Evolutionary conservation across 73 alveolate species (phyloP).

Genomic region (Paramecium sonneborni): DNA sequence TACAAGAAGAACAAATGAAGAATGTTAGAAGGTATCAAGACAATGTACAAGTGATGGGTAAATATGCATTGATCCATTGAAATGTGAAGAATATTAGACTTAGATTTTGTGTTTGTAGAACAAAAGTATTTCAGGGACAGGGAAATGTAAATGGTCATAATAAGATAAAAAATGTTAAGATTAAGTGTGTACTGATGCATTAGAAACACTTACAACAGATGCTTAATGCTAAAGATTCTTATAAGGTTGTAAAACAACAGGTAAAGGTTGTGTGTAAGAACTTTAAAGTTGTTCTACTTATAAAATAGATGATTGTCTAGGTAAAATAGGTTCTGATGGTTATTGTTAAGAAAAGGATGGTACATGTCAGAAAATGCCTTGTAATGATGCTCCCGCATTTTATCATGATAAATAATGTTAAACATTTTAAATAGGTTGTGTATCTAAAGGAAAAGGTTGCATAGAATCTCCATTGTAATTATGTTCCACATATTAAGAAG

Average conservation of each 20-base stretch:
- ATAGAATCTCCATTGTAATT: not conserved
- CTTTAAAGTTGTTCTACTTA: not conserved
- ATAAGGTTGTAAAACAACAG: constrained; percentile 6
- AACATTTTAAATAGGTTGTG: not conserved
- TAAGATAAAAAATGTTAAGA: not conserved
- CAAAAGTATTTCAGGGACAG: not conserved
- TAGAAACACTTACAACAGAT: not conserved
- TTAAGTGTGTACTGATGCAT: not conserved
- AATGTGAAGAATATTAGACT: not conserved
- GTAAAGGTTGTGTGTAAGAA: not conserved
- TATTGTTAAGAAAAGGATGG: not conserved
- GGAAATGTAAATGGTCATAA: constrained; percentile 1
- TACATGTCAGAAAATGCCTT: not conserved
- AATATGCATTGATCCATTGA: constrained; percentile 13
- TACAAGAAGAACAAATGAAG: not conserved
- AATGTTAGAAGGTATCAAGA: not conserved
- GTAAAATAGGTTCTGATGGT: constrained; percentile 32
- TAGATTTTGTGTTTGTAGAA: not conserved
- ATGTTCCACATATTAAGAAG: not conserved
- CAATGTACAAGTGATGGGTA: constrained; percentile 35
- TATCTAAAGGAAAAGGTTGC: constrained; percentile 33
- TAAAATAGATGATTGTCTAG: not conserved
- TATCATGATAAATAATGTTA: not conserved
- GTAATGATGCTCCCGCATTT: constrained; percentile 29
- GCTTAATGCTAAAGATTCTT: not conserved